Evolutionary conservation across 106 monocot genomes (phyloP).

Genomic region (Dioscorea dumetorum): DNA sequence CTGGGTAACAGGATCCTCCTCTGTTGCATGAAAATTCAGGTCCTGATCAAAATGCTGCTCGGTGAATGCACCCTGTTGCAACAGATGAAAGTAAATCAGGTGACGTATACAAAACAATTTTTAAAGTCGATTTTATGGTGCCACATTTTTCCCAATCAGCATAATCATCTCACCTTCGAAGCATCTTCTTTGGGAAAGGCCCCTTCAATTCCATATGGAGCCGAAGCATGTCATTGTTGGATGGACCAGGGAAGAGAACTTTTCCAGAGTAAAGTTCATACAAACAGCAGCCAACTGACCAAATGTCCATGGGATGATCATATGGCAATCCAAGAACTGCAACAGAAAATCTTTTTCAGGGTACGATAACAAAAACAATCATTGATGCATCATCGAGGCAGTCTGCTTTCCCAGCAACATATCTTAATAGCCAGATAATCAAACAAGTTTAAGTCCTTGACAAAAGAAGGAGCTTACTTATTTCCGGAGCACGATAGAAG

Average conservation of each 20-base stretch:
- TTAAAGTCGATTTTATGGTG: too few species aligned
- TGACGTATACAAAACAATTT: too few species aligned
- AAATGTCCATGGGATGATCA: slow-evolving; percentile 96
- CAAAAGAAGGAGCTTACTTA: slow-evolving; percentile 57
- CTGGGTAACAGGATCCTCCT: slow-evolving; percentile 96
- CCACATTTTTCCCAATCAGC: too few species aligned
- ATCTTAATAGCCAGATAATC: too few species aligned
- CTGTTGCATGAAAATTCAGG: slow-evolving; percentile 89
- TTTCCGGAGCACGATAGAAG: slow-evolving; percentile 98
- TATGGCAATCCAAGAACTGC: slow-evolving; percentile 92
- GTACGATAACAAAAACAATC: neutral
- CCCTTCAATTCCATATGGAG: slow-evolving; percentile 98
- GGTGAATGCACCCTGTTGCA: slow-evolving; percentile 57
- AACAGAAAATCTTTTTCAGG: slow-evolving; percentile 15
- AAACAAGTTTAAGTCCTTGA: neutral
- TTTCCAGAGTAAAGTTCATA: slow-evolving; percentile 93
- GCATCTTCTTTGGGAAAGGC: slow-evolving; percentile 94
- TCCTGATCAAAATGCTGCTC: slow-evolving; percentile 93
- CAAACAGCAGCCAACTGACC: slow-evolving; percentile 98
- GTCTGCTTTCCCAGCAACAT: too few species aligned
- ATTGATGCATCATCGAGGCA: neutral
- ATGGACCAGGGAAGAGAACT: slow-evolving; percentile 89
- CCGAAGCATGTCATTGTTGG: slow-evolving; percentile 97
- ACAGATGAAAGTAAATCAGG: slow-evolving; percentile 1
- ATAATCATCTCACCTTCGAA: slow-evolving; percentile 49